phyloP scores from a whole-genome alignment of 257 asterid species.

The Capsicum rhomboideum region DNA sequence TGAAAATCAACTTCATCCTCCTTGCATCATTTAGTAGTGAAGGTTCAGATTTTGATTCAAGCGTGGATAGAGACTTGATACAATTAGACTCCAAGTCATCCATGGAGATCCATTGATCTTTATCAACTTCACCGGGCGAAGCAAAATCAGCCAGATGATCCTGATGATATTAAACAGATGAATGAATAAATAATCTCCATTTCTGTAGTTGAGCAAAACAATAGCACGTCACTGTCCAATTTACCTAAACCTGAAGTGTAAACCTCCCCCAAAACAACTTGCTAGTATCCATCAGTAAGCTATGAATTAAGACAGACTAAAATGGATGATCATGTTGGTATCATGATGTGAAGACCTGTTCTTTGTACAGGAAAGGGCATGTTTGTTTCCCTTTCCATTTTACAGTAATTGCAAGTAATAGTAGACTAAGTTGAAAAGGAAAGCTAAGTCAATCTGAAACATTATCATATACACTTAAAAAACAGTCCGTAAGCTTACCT shows the following conservation, averaged over 20 bases:
- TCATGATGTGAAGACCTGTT: neutral
- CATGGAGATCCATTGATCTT: neutral
- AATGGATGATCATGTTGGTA: neutral
- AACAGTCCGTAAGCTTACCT: neutral
- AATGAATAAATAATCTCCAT: neutral
- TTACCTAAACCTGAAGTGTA: neutral
- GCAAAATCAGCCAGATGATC: neutral
- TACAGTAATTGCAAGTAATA: neutral
- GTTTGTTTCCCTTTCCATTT: neutral
- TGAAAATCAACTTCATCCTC: neutral
- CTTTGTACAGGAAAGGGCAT: neutral
- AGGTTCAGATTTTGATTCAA: neutral
- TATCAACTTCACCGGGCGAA: neutral
- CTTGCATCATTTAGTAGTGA: neutral
- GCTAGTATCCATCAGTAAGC: neutral
- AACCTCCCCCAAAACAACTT: neutral
- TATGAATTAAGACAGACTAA: neutral
- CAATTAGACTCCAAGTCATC: neutral
- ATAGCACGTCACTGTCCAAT: neutral
- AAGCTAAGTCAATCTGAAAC: neutral
- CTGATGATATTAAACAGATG: neutral
- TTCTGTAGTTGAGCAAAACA: neutral
- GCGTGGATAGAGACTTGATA: neutral
- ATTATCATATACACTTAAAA: neutral
- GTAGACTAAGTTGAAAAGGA: neutral